Conservation (phyloP, 2,329 filamentous ascomycete species). For the Colletotrichum echinochloae region DNA sequence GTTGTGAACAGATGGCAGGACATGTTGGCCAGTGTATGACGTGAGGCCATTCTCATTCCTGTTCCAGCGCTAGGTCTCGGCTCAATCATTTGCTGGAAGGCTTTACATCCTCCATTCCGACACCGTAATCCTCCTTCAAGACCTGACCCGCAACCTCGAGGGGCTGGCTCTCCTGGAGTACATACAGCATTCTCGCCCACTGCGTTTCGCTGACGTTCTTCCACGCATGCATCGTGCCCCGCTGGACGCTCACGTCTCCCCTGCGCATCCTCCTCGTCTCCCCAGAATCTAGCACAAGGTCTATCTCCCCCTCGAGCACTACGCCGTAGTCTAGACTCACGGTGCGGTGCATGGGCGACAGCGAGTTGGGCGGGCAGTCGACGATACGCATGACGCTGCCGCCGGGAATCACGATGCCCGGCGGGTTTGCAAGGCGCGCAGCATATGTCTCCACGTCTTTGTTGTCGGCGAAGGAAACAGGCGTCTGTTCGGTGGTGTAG, state of each 20-base stretch:
- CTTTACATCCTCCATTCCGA: conserved; percentile 42
- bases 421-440: conserved; percentile 41
- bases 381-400: conserved; percentile 62
- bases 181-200: conserved; percentile 60
- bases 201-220: conserved; percentile 56
- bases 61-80: no score
- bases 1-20: neutral
- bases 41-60: neutral
- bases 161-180: conserved; percentile 47
- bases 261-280: conserved; percentile 58
- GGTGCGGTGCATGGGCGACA: conserved; percentile 63
- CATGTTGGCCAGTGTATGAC: neutral
- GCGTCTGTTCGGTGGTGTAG: conserved; percentile 46
- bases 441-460: conserved; percentile 45
- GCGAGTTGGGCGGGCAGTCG: conserved; percentile 57
- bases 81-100: conserved; percentile 25
- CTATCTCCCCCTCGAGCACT: conserved; percentile 65
- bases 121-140: conserved; percentile 41
- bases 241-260: conserved; percentile 67
- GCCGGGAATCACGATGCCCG: conserved; percentile 47
- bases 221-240: conserved; percentile 68
- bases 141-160: conserved; percentile 31
- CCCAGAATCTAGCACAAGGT: conserved; percentile 64
- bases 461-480: conserved; percentile 40
- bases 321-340: conserved; percentile 67